These are phyloP conservation scores for Teratosphaeria epicoccoides DNA, from an alignment of 2,329 filamentous ascomycete species.

Conservation along the genomic window DNA sequence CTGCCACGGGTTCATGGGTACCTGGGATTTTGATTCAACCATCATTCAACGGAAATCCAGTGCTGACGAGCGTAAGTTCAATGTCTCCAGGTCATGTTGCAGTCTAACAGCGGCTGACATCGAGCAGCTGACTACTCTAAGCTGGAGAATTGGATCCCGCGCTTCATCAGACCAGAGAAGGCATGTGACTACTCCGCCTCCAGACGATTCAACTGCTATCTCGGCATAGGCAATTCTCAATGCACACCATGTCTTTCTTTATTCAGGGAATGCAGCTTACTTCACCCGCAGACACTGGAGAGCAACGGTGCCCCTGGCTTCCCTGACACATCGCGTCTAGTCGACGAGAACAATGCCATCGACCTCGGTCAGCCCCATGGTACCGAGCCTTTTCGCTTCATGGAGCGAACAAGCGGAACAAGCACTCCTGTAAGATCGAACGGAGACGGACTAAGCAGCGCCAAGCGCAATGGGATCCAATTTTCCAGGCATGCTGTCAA, in stretches of 20 bases:
- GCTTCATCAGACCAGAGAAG: conserved; percentile 35
- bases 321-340: conserved; percentile 38
- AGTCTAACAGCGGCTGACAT: not conserved
- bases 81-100: not conserved
- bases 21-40: conserved; percentile 7
- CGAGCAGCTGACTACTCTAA: conserved; percentile 8
- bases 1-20: conserved; percentile 11
- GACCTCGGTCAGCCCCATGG: conserved; percentile 27
- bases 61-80: not conserved
- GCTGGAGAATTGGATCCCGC: conserved; percentile 31
- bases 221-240: conserved; percentile 27
- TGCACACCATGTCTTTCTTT: conserved; percentile 39
- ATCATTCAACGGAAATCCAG: not conserved
- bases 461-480: conserved; percentile 48
- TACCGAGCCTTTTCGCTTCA: conserved; percentile 19
- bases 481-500: conserved; percentile 74
- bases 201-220: conserved; percentile 37
- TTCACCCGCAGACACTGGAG: conserved; percentile 21
- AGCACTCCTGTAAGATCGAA: conserved; percentile 7
- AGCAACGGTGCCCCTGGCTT: conserved; percentile 23
- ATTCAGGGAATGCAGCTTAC: conserved; percentile 40
- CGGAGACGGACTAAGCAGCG: conserved; percentile 26
- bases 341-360: conserved; percentile 31
- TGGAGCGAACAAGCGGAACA: conserved; percentile 8
- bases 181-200: conserved; percentile 39